Base-by-base conservation (phyloP, 1,139 yeast species). In the Scheffersomyces stambukii region DNA sequence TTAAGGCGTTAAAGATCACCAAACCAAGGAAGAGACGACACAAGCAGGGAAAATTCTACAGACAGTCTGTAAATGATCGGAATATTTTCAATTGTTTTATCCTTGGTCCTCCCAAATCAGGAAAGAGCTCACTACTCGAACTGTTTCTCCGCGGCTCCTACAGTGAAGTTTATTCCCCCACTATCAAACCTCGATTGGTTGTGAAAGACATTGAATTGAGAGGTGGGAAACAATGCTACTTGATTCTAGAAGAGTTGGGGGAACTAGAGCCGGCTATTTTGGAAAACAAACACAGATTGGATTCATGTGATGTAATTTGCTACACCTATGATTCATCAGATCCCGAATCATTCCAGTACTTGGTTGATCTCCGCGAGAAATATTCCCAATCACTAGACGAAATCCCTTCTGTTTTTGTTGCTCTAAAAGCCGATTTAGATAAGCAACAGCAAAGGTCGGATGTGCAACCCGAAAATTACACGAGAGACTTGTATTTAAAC, bases 191-290 rank as follows among this genome's bases (percentile, higher is more conserved):
- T 2, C 65, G 82, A 26, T 68, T 84, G 2, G 94, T 86, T 8
- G 96, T 88, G 1, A 91, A 91, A 49, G 89, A 93, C 47, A 88
- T 91, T n/a, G 98, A 91, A 51, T 61, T 89, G 46, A 78, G 82
- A 31, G 97, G 97, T 2, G 97, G 97, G 2, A 89, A 86, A 49
- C 98, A 91, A 52, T 88, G 95, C 52, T 91, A 91, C 49, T 61
- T 91, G 46, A 86, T 91, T 30, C 54, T 91, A 25, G 95, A 89
- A 52, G 98, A 91, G 46, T 59, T 88, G 19, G 96, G 96, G 0
- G 95, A 84, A 41, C 61, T 83, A 20, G 96, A 86, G 48, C 77
- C 83, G 0, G 94, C 94, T 0, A 77, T 88, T 5, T 55, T 89
- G 16, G 89, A 77, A 32, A 85, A 88, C 47, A 69, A 70, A 28